These are phyloP conservation scores for Goffeauzyma gilvescens DNA, from an alignment of 768 basidiomycete genomes.

Conservation along the genomic window DNA sequence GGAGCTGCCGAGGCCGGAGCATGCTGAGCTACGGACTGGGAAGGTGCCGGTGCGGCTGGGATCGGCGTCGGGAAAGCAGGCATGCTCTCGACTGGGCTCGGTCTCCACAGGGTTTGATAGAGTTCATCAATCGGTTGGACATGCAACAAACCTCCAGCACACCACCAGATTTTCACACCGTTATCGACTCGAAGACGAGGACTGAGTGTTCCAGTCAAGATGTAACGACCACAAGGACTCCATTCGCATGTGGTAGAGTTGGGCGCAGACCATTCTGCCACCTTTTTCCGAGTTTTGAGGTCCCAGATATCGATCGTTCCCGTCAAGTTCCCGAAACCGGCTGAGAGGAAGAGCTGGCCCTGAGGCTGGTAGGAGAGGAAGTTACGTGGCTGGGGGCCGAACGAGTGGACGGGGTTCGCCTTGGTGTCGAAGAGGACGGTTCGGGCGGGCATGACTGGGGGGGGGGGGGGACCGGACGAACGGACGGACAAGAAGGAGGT, in stretches of 20 bases:
- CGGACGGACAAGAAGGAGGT: too few relatives aligned
- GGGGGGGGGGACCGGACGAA: too few relatives aligned
- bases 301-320: conserved; percentile 87
- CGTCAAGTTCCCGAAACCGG: conserved; percentile 90
- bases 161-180: conserved; percentile 90
- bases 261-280: conserved; percentile 58
- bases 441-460: conserved; percentile 81
- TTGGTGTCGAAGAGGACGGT: conserved; percentile 79
- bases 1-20: conserved; percentile 36
- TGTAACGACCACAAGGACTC: conserved; percentile 80
- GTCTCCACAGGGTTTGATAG: conserved; percentile 67
- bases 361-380: conserved; percentile 90
- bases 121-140: conserved; percentile 66
- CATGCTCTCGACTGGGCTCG: conserved; percentile 46
- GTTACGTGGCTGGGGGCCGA: conserved; percentile 74
- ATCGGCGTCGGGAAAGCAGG: conserved; percentile 50
- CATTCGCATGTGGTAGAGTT: conserved; percentile 90
- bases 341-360: conserved; percentile 64
- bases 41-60: conserved; percentile 50
- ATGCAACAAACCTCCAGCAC: conserved; percentile 68
- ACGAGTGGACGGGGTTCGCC: conserved; percentile 70
- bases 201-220: conserved; percentile 86
- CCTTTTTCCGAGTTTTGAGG: conserved; percentile 61
- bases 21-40: conserved; percentile 39
- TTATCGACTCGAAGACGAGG: conserved; percentile 93